A percentile compares a stretch with the other conserved stretches of the same genome.
Evolutionary conservation across 2,329 filamentous ascomycete genomes (phyloP).

Genomic region (Neoarthrinium moseri): DNA sequence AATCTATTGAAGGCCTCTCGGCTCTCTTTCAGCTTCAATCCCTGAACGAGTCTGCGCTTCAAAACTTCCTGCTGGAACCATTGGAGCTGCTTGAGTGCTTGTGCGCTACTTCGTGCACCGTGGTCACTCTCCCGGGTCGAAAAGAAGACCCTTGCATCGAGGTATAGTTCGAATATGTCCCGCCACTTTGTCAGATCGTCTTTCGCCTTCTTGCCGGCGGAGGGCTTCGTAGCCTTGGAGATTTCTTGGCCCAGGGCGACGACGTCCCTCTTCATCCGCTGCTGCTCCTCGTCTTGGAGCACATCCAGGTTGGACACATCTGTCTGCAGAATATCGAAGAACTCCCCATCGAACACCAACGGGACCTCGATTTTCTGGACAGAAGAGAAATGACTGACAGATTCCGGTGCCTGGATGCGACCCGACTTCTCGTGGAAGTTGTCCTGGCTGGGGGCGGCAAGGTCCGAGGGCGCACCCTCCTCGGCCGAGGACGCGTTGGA

Average conservation of each 20-base stretch:
- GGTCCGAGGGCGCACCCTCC: neutral
- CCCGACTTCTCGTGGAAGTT: neutral
- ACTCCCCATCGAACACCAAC: slow-evolving; percentile 73
- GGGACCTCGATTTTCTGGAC: slow-evolving; percentile 65
- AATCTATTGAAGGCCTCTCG: slow-evolving; percentile 65
- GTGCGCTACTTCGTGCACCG: slow-evolving; percentile 62
- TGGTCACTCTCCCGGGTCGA: slow-evolving; percentile 71
- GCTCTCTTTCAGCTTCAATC: slow-evolving; percentile 67
- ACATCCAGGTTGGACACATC: slow-evolving; percentile 69
- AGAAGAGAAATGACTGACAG: neutral
- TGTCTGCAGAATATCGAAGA: slow-evolving; percentile 72
- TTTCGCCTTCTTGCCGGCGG: slow-evolving; percentile 55
- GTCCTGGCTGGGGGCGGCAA: neutral
- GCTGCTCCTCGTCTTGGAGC: slow-evolving; percentile 66
- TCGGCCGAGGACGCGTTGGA: neutral
- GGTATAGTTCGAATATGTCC: slow-evolving; percentile 77
- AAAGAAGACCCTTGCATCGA: slow-evolving; percentile 80
- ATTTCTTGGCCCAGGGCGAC: slow-evolving; percentile 63
- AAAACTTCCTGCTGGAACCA: slow-evolving; percentile 71
- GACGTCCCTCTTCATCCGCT: slow-evolving; percentile 63
- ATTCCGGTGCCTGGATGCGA: neutral
- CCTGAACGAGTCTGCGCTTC: slow-evolving; percentile 54
- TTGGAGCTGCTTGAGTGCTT: slow-evolving; percentile 66
- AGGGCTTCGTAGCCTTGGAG: slow-evolving; percentile 62
- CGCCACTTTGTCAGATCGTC: slow-evolving; percentile 74